Base-by-base conservation (phyloP, 2,329 filamentous ascomycete genomes). In the Talaromyces sp. region DNA sequence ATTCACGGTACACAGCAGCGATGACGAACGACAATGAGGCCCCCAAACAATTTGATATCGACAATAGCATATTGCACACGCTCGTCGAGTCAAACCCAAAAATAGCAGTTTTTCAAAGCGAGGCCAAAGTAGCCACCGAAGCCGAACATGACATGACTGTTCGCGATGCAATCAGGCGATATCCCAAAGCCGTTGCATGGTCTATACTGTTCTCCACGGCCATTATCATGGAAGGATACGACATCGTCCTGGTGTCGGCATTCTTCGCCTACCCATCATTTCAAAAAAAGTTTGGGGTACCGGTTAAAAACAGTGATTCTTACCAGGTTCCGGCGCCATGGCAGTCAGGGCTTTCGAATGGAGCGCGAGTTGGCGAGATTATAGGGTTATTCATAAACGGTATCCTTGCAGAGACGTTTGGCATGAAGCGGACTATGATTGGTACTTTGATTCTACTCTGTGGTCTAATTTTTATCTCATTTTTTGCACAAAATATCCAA, bases 191-290 rank as follows among this genome's bases (percentile, higher is more conserved):
- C 24, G 87, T 95, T 60, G 83, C 79, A 19, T 96, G 91, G 90
- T 91, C 87, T 66, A 70, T 95, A 56, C 79, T 95, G 61, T 92
- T 96, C 73, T 92, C 89, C 19, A 93, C 90, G 0, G 92, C 89
- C 71, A 94, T 96, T 69, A 86, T 85, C 68, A 96, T 96, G 92
- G 91, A 96, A 74, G 91, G 90, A 38, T 95, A 92, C 77, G 91
- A 96, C 70, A 81, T 94, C 60, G 87, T 85, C 67, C 79, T 95
- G 58, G 85, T 93, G 67, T 90, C 88, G 78, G 92, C 92, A 74
- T 92, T 93, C 70, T 92, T 85, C 77, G 75, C 68, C 63, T 76
- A 76, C 57, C 67, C 68, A 1, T 67, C 72, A 48, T 78, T 96
- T 96, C 70, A 91, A 90, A 61, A 93, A 95, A 78, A 66, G 74